Percentiles rank a stretch among this genome's conserved stretches.
These are phyloP conservation scores for Camellia japonica DNA, from an alignment of 148 eudicot species.

Conservation along the genomic window DNA sequence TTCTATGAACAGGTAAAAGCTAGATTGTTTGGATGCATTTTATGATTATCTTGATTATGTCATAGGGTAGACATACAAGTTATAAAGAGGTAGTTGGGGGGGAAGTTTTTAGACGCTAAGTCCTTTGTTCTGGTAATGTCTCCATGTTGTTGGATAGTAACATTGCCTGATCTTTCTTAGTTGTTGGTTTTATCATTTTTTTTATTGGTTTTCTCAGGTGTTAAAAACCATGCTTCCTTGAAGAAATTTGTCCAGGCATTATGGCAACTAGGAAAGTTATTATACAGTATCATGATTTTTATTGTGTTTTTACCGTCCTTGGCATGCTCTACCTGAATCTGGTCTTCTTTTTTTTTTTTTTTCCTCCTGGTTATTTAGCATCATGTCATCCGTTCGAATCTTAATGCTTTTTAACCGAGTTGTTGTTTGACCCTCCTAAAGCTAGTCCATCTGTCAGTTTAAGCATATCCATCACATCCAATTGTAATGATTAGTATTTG, in stretches of 20 bases:
- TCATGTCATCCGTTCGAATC: neutral
- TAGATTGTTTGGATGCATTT: neutral
- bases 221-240: neutral
- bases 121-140: neutral
- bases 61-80: neutral
- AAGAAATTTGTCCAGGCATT: neutral
- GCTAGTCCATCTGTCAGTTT: neutral
- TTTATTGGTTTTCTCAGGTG: too few relatives aligned
- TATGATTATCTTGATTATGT: neutral
- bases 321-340: neutral
- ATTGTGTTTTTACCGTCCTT: neutral
- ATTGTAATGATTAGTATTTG: slow-evolving; percentile 3
- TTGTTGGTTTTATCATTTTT: too few relatives aligned
- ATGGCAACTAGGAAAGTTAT: neutral
- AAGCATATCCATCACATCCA: neutral
- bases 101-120: neutral
- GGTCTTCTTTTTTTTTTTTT: neutral
- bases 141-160: neutral
- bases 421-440: neutral
- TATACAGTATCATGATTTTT: neutral
- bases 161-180: neutral
- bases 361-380: too few relatives aligned
- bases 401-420: neutral
- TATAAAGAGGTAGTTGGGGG: neutral
- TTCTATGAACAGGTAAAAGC: neutral